Evolutionary conservation across 108 stramenopile species (phyloP).

Genomic region (Nitzschia sp.): DNA sequence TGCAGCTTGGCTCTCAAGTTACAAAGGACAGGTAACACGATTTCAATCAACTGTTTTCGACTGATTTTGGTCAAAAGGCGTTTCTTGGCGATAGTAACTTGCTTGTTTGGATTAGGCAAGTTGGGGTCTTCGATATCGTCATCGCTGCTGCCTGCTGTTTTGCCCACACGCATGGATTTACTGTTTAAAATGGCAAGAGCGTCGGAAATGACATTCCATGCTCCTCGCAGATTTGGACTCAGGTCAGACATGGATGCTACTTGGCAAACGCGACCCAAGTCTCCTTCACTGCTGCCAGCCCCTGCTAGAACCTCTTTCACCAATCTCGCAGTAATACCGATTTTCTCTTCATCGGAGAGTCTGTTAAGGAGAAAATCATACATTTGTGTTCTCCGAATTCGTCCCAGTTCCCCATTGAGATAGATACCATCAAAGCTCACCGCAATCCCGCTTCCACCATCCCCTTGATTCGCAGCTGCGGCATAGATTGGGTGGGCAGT

Average conservation of each 20-base stretch:
- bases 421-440: conserved; percentile 55
- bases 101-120: conserved; percentile 49
- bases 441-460: conserved; percentile 63
- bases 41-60: conserved; percentile 88
- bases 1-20: conserved; percentile 86
- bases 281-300: conserved; percentile 62
- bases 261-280: conserved; percentile 64
- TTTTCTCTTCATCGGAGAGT: conserved; percentile 89
- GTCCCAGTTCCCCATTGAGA: conserved; percentile 48
- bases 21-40: conserved; percentile 87
- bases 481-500: conserved; percentile 87
- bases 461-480: conserved; percentile 66
- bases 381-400: conserved; percentile 58
- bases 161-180: conserved; percentile 63
- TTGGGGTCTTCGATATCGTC: conserved; percentile 55
- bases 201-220: conserved; percentile 68
- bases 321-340: conserved; percentile 83
- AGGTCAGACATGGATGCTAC: conserved; percentile 22
- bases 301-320: conserved; percentile 84
- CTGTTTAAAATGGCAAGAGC: conserved; percentile 61
- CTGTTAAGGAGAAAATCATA: conserved; percentile 81
- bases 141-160: conserved; percentile 49
- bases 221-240: conserved; percentile 35
- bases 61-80: conserved; percentile 83
- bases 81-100: conserved; percentile 73